Base-by-base conservation (phyloP, 495 filamentous ascomycete species). In the Aspergillus diversus region DNA sequence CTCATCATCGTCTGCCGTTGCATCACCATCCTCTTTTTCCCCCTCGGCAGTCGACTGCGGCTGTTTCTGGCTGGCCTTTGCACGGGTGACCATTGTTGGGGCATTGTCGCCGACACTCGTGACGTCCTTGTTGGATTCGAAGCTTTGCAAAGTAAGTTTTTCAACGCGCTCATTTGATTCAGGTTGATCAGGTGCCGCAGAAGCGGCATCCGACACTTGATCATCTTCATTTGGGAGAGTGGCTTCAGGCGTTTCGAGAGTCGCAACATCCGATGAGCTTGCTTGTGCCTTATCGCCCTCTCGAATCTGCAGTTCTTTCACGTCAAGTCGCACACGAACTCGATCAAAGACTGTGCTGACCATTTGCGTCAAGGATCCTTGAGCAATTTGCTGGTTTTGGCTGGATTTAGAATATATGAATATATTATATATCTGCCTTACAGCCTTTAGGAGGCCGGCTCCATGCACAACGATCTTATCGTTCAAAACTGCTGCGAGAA, bases 381-480 rank as follows among this genome's bases (percentile, higher is more conserved):
- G 96, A 1, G 96, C 96, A 51, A 97, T 90, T 76, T 96, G 92
- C 77, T 99, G 96, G 68, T 98, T 97, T 34, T 89, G 86, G 66
- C 87, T 92, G 43, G 86, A 96, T 69, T 94, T 91, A 53, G 93
- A 97, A 39, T 97, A 86, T 42, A 99, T 82, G 75, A 99, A 99
- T 66, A 99, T 94, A 74, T 97, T 99, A 81, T 99, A 99, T 51
- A 96, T 95, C 71, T 96, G 92, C 58, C 96, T 90, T 54, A 99
- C 92, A n/a, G 96, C 95, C 81, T 99, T 99, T 49, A 99, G 77
- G 61, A 99, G 82, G 63, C 96, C 96, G 49, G 95, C 94, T 57
- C 96, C 96, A 77, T 99, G 96, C 2, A 99, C 96, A 48, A 99
- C 90, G 49, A 97, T 93, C 74, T 98, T 98, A 77, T 99, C 96